These are phyloP conservation scores for Colletotrichum caudatum DNA, from an alignment of 2,329 filamentous ascomycete genomes.

Conservation along the genomic window DNA sequence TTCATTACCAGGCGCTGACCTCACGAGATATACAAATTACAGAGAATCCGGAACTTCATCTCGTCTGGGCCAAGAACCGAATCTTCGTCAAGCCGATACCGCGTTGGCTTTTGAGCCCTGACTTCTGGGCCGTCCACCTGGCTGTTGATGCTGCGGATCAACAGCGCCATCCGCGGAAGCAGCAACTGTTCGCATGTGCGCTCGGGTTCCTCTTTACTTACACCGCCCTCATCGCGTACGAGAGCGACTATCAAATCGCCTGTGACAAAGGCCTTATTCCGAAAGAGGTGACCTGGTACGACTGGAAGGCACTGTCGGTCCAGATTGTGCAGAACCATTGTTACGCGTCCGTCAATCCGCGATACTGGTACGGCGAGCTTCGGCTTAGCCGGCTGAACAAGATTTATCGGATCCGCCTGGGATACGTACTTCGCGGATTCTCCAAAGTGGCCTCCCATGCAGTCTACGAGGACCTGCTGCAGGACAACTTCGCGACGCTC, in stretches of 20 bases:
- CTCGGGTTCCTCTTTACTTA: slow-evolving; percentile 56
- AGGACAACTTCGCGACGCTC: slow-evolving; percentile 35
- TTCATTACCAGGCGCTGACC: slow-evolving; percentile 46
- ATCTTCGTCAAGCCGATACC: slow-evolving; percentile 58
- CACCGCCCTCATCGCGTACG: slow-evolving; percentile 51
- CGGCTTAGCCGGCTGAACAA: slow-evolving; percentile 55
- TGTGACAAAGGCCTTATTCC: slow-evolving; percentile 52
- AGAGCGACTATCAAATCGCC: slow-evolving; percentile 55
- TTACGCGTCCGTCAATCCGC: slow-evolving; percentile 49
- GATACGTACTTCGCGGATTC: slow-evolving; percentile 33
- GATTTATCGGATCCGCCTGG: slow-evolving; percentile 51
- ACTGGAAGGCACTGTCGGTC: slow-evolving; percentile 50
- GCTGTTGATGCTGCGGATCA: slow-evolving; percentile 2
- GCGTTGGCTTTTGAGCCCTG: slow-evolving; percentile 51
- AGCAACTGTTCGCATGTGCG: slow-evolving; percentile 48
- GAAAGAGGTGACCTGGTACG: slow-evolving; percentile 50
- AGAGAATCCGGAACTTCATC: slow-evolving; percentile 54
- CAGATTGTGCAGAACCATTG: slow-evolving; percentile 46
- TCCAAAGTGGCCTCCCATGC: slow-evolving; percentile 39
- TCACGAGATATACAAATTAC: slow-evolving; percentile 50
- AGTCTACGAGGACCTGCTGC: slow-evolving; percentile 37
- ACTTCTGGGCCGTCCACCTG: slow-evolving; percentile 51
- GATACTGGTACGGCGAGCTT: slow-evolving; percentile 57
- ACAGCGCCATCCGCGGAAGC: slow-evolving; percentile 27
- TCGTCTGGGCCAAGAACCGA: slow-evolving; percentile 54